Conservation (phyloP, 495 filamentous ascomycete genomes). For the Margaritispora aquatica region DNA sequence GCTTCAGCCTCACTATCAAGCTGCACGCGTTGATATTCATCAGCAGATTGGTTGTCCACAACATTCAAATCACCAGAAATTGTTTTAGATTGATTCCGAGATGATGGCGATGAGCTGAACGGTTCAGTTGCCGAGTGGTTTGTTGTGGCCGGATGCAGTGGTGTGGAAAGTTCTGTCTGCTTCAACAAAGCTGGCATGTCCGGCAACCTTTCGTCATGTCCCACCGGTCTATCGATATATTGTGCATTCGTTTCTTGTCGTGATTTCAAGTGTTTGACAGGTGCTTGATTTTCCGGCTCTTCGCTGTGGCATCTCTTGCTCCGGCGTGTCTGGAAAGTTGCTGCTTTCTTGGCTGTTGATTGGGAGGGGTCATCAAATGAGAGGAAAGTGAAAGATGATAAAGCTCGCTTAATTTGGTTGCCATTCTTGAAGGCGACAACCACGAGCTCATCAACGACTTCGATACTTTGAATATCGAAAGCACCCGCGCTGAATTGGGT, state of each 20-base stretch:
- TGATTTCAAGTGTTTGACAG: neutral
- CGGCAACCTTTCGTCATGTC: neutral
- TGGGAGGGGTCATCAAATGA: neutral
- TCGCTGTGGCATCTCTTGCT: neutral
- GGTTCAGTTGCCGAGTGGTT: no score
- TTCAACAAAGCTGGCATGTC: neutral
- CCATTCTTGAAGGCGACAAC: neutral
- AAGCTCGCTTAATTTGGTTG: neutral
- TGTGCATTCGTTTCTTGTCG: neutral
- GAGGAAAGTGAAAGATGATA: neutral
- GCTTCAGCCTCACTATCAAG: neutral
- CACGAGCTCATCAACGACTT: neutral
- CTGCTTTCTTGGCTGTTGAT: neutral
- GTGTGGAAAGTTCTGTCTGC: neutral
- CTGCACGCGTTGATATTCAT: neutral
- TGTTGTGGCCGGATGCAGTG: no score
- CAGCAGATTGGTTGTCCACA: neutral
- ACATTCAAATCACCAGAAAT: neutral
- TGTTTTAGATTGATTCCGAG: neutral
- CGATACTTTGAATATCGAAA: neutral
- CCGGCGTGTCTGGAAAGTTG: neutral
- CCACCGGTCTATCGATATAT: neutral
- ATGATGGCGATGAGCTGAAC: neutral
- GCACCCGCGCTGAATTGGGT: neutral
- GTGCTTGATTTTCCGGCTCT: neutral